Evolutionary conservation across 2,329 filamentous ascomycete species (phyloP), one percentile per base, ranked within the genome.

Genomic region (Ophioceras dolichostomum): DNA sequence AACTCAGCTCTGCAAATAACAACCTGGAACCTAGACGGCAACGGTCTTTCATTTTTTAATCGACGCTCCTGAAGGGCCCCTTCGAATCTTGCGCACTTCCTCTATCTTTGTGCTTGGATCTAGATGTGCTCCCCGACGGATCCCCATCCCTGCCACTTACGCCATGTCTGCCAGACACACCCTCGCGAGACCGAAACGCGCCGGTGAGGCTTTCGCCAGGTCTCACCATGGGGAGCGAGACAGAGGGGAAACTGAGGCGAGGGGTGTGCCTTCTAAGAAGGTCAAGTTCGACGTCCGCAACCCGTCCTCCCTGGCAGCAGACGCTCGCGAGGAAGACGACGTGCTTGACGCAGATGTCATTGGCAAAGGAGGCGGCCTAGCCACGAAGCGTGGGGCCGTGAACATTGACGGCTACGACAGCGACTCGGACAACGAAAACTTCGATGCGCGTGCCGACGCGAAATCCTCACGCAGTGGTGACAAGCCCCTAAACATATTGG

Each of bases 371-470:
- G 75, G 75, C 2, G 76, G 78, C 9, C 71, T 75, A 22, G 73
- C 77, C 29, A 84, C 86, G 1, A 94, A 94, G 57, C 84, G 91
- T 44, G 89, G 89, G 47, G 91, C 89, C 0, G 84, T 98, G 39
- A 95, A 96, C 52, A 77, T 98, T 29, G 91, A 96, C 52, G 91
- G 91, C 36, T 98, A 96, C 61, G 89, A 96, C 48, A 91, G 83
- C 9, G 91, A 98, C 59, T 94, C 89, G 3, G 76, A 82, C 37
- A 89, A 93, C 45, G 91, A 96, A 53, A 87, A 83, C 32, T 93
- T 94, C 56, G 75, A 91, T 47, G 73, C 72, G 22, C 74, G 88
- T 36, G 81, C 83, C 5, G 76, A 79, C 41, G 70, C 70, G 39
- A 72, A 73, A 44, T 60, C 61, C 4, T 62, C 63, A 39, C 41